Evolutionary conservation across 2,329 filamentous ascomycete species (phyloP).

Genomic region (Hypomyces perniciosus): DNA sequence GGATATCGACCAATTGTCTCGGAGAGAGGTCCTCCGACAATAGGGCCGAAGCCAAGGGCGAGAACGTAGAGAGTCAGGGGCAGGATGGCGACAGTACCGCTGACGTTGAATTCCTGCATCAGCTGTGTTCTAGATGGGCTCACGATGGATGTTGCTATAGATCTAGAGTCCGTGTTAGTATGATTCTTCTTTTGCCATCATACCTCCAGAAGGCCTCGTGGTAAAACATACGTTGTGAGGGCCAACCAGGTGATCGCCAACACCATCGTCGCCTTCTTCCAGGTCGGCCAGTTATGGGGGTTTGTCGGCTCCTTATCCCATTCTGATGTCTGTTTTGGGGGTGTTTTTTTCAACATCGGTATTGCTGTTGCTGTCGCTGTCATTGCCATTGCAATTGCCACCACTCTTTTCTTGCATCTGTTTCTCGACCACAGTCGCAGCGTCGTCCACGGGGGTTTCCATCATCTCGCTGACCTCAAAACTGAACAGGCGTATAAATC

Average conservation of each 20-base stretch:
- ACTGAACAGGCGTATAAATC: too few species aligned
- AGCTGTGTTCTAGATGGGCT: conserved; percentile 42
- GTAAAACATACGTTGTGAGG: conserved; percentile 34
- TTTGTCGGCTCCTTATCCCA: conserved; percentile 26
- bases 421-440: not conserved
- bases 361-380: not conserved
- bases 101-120: conserved; percentile 47
- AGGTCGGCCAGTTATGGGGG: conserved; percentile 44
- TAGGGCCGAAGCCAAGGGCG: conserved; percentile 54
- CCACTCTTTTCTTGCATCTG: not conserved
- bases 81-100: conserved; percentile 50
- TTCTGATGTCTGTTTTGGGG: not conserved
- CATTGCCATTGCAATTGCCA: not conserved
- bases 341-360: not conserved
- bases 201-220: not conserved
- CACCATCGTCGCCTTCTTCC: conserved; percentile 35
- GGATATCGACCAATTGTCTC: conserved; percentile 51
- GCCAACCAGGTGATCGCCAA: conserved; percentile 32
- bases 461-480: not conserved
- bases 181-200: not conserved
- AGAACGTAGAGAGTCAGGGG: conserved; percentile 55
- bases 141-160: conserved; percentile 49
- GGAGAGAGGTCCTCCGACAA: conserved; percentile 52
- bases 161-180: conserved; percentile 28
- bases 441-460: not conserved